Base-by-base conservation (phyloP, 805 yeast genomes). In the Dipodascus geniculatus region DNA sequence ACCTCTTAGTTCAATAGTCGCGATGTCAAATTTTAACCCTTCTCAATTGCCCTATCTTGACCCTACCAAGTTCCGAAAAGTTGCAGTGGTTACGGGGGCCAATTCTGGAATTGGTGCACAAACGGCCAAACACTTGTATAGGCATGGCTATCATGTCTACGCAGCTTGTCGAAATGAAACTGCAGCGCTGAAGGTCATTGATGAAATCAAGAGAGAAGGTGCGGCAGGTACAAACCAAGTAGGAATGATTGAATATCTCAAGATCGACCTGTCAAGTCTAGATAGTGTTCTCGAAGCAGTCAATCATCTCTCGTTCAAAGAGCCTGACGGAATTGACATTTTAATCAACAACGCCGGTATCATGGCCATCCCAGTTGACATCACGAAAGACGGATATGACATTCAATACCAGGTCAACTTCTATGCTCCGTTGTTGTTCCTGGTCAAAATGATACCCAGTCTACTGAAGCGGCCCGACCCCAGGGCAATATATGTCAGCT, bases 41-140 rank as follows among this genome's bases (percentile, higher is more conserved):
- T 75, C 75, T 49, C 57, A 68, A 1, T 67, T 82, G 31, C 90
- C 93, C 0, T 85, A 81, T 65, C 67, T 72, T 59, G 71, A 85
- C 59, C 89, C 89, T 0, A 56, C 59, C 1, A 57, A 57, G 2
- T 78, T 77, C 23, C 73, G 86, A 48, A 74, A 80, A 54, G 81
- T 85, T 2, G 89, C 87, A 1, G 69, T 87, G 3, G 80, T 87
- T 31, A 83, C 93, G 0, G 95, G 95, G 1, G 95, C 93, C 3
- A 85, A 82, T 60, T 77, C 84, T 54, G 96, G 95, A 0, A 78
- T 85, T 19, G 96, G 96, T 8, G 87, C 78, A 73, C 84, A 74
- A 63, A 82, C 90, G 0, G 87, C 81, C 8, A 71, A 86, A 20
- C 90, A 86, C 61, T 73, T 87, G 3, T 86, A 83, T 62, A 71